A percentile compares a stretch with the other conserved stretches of the same genome.
Evolutionary conservation across 73 alveolate genomes (phyloP).

Genomic region (Effrenium voratum): DNA sequence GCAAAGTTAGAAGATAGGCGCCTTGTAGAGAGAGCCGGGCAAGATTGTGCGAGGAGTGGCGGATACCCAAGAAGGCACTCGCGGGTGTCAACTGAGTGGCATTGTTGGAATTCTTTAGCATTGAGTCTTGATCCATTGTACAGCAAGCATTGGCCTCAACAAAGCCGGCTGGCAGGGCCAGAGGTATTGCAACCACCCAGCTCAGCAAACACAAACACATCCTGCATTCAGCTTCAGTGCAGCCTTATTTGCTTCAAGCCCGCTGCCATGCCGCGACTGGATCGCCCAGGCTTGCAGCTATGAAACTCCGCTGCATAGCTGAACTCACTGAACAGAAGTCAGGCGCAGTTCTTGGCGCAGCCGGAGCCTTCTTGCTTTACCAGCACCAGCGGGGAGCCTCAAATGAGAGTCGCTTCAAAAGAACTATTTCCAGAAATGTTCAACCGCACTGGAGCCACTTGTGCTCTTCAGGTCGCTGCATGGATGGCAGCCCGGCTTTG

Average conservation of each 20-base stretch:
- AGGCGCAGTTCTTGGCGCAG: not conserved
- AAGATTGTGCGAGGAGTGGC: constrained; percentile 57
- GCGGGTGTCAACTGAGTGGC: constrained; percentile 90
- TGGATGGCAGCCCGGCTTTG: too few species aligned
- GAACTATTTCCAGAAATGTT: too few species aligned
- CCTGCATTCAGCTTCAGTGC: not conserved
- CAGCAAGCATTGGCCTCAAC: not conserved
- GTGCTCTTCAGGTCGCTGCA: too few species aligned
- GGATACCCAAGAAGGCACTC: constrained; percentile 88
- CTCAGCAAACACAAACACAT: not conserved
- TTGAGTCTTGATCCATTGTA: not conserved
- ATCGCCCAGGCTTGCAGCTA: not conserved
- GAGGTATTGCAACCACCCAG: not conserved
- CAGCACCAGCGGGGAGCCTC: too few species aligned
- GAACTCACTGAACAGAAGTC: not conserved
- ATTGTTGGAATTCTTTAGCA: not conserved
- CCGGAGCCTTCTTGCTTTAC: constrained; percentile 24
- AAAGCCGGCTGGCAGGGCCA: not conserved
- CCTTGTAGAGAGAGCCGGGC: too few species aligned
- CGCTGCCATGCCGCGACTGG: not conserved
- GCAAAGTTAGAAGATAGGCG: not conserved
- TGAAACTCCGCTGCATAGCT: too few species aligned
- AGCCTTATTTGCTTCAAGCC: not conserved
- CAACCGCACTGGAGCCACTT: too few species aligned
- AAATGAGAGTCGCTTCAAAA: too few species aligned